Percentiles rank a stretch among this genome's conserved stretches.
phyloP scores from a whole-genome alignment of 768 basidiomycete genomes.

The Fomitopsis serialis region DNA sequence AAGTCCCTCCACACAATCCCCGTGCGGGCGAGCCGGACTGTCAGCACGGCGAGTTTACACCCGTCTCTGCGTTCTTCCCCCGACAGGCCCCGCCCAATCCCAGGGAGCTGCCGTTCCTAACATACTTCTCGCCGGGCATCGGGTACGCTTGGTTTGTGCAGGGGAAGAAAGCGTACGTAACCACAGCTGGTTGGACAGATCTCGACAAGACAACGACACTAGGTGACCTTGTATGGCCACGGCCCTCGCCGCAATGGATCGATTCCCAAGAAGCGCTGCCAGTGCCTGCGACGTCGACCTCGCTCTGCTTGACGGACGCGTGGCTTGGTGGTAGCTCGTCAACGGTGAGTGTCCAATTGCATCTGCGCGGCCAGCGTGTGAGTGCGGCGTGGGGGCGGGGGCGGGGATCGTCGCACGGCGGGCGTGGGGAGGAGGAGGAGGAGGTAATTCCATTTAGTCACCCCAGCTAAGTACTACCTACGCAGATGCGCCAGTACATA shows the following conservation, averaged over 20 bases:
- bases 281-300: slow-evolving; percentile 37
- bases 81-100: slow-evolving; percentile 51
- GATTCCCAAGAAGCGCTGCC: slow-evolving; percentile 29
- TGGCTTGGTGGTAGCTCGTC: slow-evolving; percentile 73
- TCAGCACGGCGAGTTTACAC: slow-evolving; percentile 46
- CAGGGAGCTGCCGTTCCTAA: slow-evolving; percentile 44
- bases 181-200: slow-evolving; percentile 65
- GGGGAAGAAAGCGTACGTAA: slow-evolving; percentile 46
- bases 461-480: too few species aligned
- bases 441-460: too few species aligned
- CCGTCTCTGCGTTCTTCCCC: slow-evolving; percentile 52
- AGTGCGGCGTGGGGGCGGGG: too few species aligned
- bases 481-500: too few species aligned
- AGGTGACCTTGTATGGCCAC: slow-evolving; percentile 70
- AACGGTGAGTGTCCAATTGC: too few species aligned
- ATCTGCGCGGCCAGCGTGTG: too few species aligned
- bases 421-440: too few species aligned
- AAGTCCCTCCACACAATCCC: slow-evolving; percentile 32
- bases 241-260: slow-evolving; percentile 50
- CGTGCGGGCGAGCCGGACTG: slow-evolving; percentile 38
- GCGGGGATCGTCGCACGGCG: too few species aligned
- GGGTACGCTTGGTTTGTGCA: slow-evolving; percentile 66
- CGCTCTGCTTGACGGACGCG: slow-evolving; percentile 54
- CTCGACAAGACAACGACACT: slow-evolving; percentile 64
- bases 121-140: slow-evolving; percentile 66